phyloP scores from a whole-genome alignment of 805 yeast species.

The Scheffersomyces ergatensis region DNA sequence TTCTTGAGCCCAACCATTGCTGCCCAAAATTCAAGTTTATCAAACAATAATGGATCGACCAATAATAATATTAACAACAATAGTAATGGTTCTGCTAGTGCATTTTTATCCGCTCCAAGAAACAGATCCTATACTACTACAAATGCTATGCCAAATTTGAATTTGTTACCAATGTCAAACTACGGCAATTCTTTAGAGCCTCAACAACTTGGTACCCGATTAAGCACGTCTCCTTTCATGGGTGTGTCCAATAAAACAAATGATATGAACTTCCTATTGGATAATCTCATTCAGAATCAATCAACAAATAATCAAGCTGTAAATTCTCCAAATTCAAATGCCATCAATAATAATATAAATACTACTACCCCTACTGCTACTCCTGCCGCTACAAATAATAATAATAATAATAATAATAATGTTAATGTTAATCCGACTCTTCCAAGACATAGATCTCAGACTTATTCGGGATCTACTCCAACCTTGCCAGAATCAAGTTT shows the following conservation, averaged over 20 bases:
- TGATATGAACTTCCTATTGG: constrained; percentile 28
- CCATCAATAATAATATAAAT: too few species aligned
- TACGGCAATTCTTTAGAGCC: constrained; percentile 1
- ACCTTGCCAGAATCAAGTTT: constrained; percentile 15
- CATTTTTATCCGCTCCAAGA: constrained; percentile 16
- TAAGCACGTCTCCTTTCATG: constrained; percentile 23
- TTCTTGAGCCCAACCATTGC: constrained; percentile 13
- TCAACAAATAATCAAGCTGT: constrained; percentile 8
- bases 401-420: neutral
- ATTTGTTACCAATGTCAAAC: constrained; percentile 8
- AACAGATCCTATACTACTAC: constrained; percentile 54
- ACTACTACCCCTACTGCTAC: too few species aligned
- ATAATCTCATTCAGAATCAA: constrained; percentile 27
- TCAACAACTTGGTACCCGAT: constrained; percentile 5
- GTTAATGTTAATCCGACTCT: neutral
- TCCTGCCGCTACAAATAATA: neutral
- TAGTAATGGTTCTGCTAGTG: constrained; percentile 11
- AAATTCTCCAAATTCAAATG: neutral
- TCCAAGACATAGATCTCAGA: constrained; percentile 39
- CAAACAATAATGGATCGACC: constrained; percentile 1
- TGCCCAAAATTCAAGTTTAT: constrained; percentile 8
- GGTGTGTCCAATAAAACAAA: constrained; percentile 15
- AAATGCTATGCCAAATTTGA: constrained; percentile 25
- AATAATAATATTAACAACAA: neutral
- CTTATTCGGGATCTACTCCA: constrained; percentile 36